These are phyloP conservation scores for Guyanaporus albipodus DNA, from an alignment of 768 basidiomycete genomes.

Conservation along the genomic window DNA sequence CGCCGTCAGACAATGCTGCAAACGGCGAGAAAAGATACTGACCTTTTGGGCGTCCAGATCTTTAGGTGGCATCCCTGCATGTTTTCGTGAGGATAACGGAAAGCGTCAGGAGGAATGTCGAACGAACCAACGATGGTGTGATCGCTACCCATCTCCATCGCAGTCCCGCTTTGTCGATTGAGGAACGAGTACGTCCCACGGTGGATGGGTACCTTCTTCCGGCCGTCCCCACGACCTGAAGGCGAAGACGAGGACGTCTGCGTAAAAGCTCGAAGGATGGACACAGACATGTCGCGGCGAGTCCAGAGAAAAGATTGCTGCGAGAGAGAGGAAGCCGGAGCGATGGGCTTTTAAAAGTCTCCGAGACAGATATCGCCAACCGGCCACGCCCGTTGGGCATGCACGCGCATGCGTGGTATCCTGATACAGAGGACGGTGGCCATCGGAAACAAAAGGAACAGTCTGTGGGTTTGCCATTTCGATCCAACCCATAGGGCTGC, in stretches of 20 bases:
- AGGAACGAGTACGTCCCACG: constrained; percentile 30
- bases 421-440: neutral
- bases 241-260: constrained; percentile 10
- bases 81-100: neutral
- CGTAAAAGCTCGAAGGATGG: constrained; percentile 20
- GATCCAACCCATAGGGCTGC: constrained; percentile 1
- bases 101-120: neutral
- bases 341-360: constrained; percentile 12
- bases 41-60: constrained; percentile 30
- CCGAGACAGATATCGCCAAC: constrained; percentile 3
- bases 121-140: constrained; percentile 23
- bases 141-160: constrained; percentile 28
- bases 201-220: constrained; percentile 24
- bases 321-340: neutral
- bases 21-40: neutral
- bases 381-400: constrained; percentile 15
- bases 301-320: constrained; percentile 2
- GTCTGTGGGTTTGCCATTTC: constrained; percentile 9
- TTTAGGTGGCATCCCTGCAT: constrained; percentile 29
- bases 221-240: constrained; percentile 9
- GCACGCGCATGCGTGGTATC: constrained; percentile 18
- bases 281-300: constrained; percentile 17
- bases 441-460: constrained; percentile 11
- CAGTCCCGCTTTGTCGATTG: constrained; percentile 32
- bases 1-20: too few relatives aligned